Evolutionary conservation across 257 asterid species (phyloP).

Genomic region (Prunella vulgaris): DNA sequence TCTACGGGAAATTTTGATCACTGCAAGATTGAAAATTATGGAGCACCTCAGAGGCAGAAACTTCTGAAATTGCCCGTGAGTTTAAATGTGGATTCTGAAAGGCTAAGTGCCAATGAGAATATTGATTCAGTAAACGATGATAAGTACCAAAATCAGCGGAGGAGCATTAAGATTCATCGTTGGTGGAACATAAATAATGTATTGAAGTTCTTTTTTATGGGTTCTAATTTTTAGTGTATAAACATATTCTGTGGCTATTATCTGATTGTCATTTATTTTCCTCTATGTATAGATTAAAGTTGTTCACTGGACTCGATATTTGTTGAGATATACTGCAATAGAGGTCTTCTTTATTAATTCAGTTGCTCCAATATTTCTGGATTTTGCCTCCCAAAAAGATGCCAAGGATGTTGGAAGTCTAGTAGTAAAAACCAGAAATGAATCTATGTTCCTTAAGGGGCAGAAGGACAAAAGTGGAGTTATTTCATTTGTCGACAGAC

Average conservation of each 20-base stretch:
- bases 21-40: conserved; percentile 48
- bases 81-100: conserved; percentile 44
- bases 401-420: conserved; percentile 85
- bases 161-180: conserved; percentile 67
- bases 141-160: conserved; percentile 48
- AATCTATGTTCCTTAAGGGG: conserved; percentile 62
- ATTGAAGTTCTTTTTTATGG: conserved; percentile 17
- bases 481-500: conserved; percentile 88
- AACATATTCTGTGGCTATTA: conserved; percentile 20
- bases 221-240: conserved; percentile 8
- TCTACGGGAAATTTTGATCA: conserved; percentile 55
- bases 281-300: conserved; percentile 67
- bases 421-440: conserved; percentile 78
- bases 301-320: conserved; percentile 92
- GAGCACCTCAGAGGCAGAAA: conserved; percentile 55
- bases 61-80: conserved; percentile 41
- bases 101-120: conserved; percentile 35
- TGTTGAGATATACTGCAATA: conserved; percentile 89
- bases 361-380: conserved; percentile 74
- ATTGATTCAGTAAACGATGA: conserved; percentile 32
- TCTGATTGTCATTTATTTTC: conserved; percentile 16
- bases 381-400: conserved; percentile 75
- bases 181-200: conserved; percentile 88
- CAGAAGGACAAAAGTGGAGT: conserved; percentile 67
- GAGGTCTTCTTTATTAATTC: conserved; percentile 87